Evolutionary conservation across 805 yeast genomes (phyloP).

Genomic region (Lipomyces orientalis): DNA sequence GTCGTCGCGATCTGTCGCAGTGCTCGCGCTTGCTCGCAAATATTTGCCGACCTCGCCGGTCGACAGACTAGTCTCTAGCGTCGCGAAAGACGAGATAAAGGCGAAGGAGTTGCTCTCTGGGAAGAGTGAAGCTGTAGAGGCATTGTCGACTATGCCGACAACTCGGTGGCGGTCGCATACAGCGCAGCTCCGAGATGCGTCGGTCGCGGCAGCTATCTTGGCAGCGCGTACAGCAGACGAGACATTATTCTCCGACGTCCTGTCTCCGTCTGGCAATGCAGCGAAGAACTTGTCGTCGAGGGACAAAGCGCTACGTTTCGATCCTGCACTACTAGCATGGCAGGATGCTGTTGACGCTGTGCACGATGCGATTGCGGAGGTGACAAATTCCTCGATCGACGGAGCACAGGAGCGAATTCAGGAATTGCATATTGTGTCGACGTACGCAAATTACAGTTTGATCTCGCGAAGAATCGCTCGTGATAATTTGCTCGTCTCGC

Average conservation of each 20-base stretch:
- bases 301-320: conserved; percentile 50
- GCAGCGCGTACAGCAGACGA: conserved; percentile 42
- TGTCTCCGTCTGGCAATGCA: conserved; percentile 37
- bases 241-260: conserved; percentile 24
- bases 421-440: conserved; percentile 74
- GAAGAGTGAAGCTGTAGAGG: conserved; percentile 28
- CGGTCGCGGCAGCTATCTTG: conserved; percentile 58
- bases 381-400: conserved; percentile 20
- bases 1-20: conserved; percentile 50
- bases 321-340: conserved; percentile 66
- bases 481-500: conserved; percentile 50
- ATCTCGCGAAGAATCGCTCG: conserved; percentile 72
- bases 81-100: conserved; percentile 42
- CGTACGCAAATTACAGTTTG: conserved; percentile 74
- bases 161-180: conserved; percentile 64
- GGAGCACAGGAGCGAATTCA: conserved; percentile 57
- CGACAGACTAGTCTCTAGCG: conserved; percentile 49
- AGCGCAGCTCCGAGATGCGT: conserved; percentile 72
- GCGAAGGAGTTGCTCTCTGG: conserved; percentile 25
- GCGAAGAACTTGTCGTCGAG: neutral
- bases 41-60: conserved; percentile 50
- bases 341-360: conserved; percentile 70
- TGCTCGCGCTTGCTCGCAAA: conserved; percentile 56
- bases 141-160: conserved; percentile 49
- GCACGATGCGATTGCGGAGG: conserved; percentile 52